Evolutionary conservation across 768 basidiomycete genomes (phyloP).

Genomic region (Auricularia sp.): DNA sequence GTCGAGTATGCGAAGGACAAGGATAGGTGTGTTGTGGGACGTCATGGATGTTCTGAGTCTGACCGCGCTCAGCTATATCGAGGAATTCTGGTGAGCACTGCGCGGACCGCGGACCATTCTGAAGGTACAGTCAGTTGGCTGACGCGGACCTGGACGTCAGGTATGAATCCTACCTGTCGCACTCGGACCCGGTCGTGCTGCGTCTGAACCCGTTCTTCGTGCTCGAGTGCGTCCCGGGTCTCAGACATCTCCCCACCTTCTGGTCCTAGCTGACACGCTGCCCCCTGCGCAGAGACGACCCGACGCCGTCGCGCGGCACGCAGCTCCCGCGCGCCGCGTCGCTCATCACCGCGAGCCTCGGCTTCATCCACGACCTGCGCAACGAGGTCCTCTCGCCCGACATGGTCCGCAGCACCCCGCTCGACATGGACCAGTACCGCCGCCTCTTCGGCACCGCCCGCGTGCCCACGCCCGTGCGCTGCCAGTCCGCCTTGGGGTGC

Average conservation of each 20-base stretch:
- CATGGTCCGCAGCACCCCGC: slow-evolving; percentile 58
- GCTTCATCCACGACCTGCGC: slow-evolving; percentile 90
- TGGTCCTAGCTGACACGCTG: neutral
- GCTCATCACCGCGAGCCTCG: slow-evolving; percentile 79
- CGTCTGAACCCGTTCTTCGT: slow-evolving; percentile 96
- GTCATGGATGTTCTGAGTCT: no score
- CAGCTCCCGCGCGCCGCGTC: slow-evolving; percentile 85
- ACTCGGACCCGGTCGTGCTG: slow-evolving; percentile 87
- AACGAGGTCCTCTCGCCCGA: slow-evolving; percentile 78
- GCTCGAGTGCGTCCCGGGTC: slow-evolving; percentile 58
- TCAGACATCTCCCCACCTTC: no score
- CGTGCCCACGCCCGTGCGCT: slow-evolving; percentile 71
- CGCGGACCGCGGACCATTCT: no score
- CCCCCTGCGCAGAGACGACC: slow-evolving; percentile 67
- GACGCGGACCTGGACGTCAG: no score
- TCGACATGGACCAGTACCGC: slow-evolving; percentile 93
- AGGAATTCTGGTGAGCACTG: slow-evolving; percentile 80
- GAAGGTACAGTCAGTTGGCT: no score
- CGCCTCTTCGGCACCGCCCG: slow-evolving; percentile 85
- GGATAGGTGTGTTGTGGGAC: slow-evolving; percentile 43
- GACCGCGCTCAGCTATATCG: slow-evolving; percentile 60
- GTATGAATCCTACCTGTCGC: slow-evolving; percentile 86
- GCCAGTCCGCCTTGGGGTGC: neutral
- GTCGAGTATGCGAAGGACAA: slow-evolving; percentile 64
- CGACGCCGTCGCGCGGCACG: slow-evolving; percentile 72